Evolutionary conservation across 192 early-diverging fungal species (phyloP).

Genomic region (Podochytrium sp.): DNA sequence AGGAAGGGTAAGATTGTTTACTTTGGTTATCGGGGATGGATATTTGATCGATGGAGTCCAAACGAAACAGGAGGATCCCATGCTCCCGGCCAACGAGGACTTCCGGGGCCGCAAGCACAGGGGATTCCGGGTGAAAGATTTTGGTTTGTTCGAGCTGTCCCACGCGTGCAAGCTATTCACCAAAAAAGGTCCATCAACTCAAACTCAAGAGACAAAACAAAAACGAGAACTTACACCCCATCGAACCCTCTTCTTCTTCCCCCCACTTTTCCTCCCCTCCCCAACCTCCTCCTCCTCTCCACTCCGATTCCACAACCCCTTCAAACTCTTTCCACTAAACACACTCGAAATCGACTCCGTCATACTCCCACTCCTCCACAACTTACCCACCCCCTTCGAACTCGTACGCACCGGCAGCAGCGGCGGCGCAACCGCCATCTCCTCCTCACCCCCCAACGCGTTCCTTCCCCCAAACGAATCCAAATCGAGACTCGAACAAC

Average conservation of each 20-base stretch:
- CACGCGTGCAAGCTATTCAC: constrained; percentile 1
- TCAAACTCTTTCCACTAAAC: constrained; percentile 1
- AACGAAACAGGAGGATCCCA: constrained; percentile 21
- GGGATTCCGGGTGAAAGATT: constrained; percentile 17
- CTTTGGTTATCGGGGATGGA: constrained; percentile 21
- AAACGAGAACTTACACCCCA: constrained; percentile 13
- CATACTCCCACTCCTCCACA: constrained; percentile 3
- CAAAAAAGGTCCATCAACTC: not conserved
- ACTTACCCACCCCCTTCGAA: not conserved
- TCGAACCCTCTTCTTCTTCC: constrained; percentile 8
- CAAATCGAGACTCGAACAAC: too few relatives aligned
- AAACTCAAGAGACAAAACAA: not conserved
- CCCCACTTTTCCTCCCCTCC: not conserved
- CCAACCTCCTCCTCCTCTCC: not conserved
- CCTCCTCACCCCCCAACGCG: too few relatives aligned
- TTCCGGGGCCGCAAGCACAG: not conserved
- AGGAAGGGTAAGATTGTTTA: not conserved
- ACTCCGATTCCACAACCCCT: not conserved
- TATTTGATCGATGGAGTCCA: constrained; percentile 9
- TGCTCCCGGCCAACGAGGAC: not conserved
- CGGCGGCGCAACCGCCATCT: too few relatives aligned
- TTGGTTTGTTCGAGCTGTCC: constrained; percentile 24
- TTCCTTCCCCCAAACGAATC: too few relatives aligned
- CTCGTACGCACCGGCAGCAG: not conserved
- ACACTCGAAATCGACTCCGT: not conserved